phyloP scores from a whole-genome alignment of 441 rosid genomes.

The Populus tomentosa region DNA sequence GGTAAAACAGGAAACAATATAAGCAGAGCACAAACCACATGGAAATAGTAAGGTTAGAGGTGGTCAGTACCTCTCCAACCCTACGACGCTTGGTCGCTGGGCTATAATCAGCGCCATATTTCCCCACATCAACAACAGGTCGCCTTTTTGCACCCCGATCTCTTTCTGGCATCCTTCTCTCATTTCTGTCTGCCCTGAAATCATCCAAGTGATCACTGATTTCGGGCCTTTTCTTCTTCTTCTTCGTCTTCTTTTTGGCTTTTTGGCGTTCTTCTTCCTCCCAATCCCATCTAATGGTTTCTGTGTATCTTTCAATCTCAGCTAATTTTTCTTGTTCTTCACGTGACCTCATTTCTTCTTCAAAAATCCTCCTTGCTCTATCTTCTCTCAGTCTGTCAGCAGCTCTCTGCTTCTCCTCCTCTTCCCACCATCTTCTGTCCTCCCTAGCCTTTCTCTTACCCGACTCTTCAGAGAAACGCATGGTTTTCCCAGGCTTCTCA shows the following conservation, averaged over 20 bases:
- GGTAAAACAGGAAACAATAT: neutral
- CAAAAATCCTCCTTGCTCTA: constrained; percentile 36
- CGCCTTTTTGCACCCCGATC: constrained; percentile 63
- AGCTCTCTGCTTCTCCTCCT: constrained; percentile 66
- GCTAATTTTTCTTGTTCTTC: constrained; percentile 65
- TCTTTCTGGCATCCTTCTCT: constrained; percentile 62
- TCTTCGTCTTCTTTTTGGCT: constrained; percentile 80
- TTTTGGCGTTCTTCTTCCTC: constrained; percentile 83
- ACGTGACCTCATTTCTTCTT: constrained; percentile 39
- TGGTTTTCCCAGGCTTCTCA: constrained; percentile 40
- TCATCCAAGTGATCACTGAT: constrained; percentile 59
- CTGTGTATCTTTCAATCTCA: constrained; percentile 71
- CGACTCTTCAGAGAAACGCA: constrained; percentile 40
- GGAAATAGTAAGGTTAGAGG: neutral
- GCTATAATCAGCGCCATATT: constrained; percentile 45
- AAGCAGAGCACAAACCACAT: neutral
- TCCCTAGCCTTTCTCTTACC: constrained; percentile 54
- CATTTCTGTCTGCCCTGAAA: constrained; percentile 52
- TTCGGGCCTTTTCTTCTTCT: constrained; percentile 54
- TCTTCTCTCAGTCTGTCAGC: constrained; percentile 49
- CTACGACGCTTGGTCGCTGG: constrained; percentile 84
- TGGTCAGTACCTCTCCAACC: constrained; percentile 81
- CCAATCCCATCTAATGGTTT: constrained; percentile 65
- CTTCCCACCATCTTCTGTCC: constrained; percentile 78
- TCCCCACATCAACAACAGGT: constrained; percentile 47